Base-by-base conservation (phyloP, 441 rosid species). In the Aquilaria agallochum region DNA sequence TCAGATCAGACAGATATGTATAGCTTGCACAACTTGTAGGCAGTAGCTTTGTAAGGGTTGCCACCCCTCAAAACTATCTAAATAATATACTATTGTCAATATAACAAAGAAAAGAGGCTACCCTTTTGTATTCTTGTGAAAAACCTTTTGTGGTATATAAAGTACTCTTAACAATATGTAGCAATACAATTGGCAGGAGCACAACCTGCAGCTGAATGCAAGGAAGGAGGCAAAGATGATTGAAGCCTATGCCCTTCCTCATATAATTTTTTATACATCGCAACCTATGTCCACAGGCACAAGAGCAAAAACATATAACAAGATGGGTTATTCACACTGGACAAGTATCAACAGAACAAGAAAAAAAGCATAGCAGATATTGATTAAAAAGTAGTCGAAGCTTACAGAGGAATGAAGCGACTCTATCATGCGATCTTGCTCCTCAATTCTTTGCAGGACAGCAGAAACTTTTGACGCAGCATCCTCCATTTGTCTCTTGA, bases 391-490 rank as follows among this genome's bases (percentile, higher is more conserved):
- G 47, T 33, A 32, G 68, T 57, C 70, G 66, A 76, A 51, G 56
- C 82, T 77, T 78, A 95, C 99, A 64, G 99, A 90, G 67, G 92
- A 50, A 72, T 92, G 98, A 66, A 95, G 82, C 27, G 99, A 95
- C 80, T 92, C 97, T 58, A 92, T 90, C 98, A 95, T 95, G 30
- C 69, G 81, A 49, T 83, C 84, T 81, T 92, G 99, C 74, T 95
- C 98, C 76, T 95, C 99, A 50, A 98, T 97, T 76, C 98, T 87
- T 66, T 83, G 79, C 53, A 95, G 67, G 63, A 92, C 97, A 9
- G 80, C 86, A 42, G 94, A 77, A 71, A 95, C 99, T 80, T 85
- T 95, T 55, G 84, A 72, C 51, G 95, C 89, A 68, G 95, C 92
- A 78, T 95, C 97, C 62, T 87, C 92, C 12, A 83, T 79, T 47